These are phyloP conservation scores for Oryza australiensis DNA, from an alignment of 176 grass and related monocot species.

Conservation along the genomic window DNA sequence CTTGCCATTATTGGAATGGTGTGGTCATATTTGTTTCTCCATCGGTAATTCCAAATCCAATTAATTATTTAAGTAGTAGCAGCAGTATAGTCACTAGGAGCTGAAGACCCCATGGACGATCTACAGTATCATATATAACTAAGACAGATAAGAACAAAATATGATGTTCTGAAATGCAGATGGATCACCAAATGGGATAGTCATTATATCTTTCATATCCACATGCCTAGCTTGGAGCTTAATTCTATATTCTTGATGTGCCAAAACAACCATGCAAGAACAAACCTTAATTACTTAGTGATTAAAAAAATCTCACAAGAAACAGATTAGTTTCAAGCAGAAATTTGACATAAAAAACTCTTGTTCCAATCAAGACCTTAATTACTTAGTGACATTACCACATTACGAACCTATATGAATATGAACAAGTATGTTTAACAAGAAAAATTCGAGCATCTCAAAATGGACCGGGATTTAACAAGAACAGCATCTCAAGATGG, in stretches of 20 bases:
- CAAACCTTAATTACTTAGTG: neutral
- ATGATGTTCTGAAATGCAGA: neutral
- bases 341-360: neutral
- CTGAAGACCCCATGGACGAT: neutral
- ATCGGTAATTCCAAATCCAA: too few species aligned
- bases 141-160: neutral
- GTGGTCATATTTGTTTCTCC: slow-evolving; percentile 50
- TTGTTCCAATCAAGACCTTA: neutral
- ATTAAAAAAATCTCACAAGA: neutral
- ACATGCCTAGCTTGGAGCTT: slow-evolving; percentile 15
- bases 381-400: too few species aligned
- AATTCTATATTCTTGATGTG: neutral
- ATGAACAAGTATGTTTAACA: too few species aligned
- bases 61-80: slow-evolving; percentile 1
- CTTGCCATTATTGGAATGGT: neutral
- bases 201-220: neutral
- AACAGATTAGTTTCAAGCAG: neutral
- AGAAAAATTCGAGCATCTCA: too few species aligned
- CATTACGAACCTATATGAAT: too few species aligned
- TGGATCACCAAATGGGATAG: neutral
- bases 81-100: neutral
- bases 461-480: too few species aligned
- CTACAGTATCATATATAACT: neutral
- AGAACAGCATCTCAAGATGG: too few species aligned
- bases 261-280: slow-evolving; percentile 2